Conservation (phyloP, 2,329 filamentous ascomycete species). For the Colletotrichum sp. region DNA sequence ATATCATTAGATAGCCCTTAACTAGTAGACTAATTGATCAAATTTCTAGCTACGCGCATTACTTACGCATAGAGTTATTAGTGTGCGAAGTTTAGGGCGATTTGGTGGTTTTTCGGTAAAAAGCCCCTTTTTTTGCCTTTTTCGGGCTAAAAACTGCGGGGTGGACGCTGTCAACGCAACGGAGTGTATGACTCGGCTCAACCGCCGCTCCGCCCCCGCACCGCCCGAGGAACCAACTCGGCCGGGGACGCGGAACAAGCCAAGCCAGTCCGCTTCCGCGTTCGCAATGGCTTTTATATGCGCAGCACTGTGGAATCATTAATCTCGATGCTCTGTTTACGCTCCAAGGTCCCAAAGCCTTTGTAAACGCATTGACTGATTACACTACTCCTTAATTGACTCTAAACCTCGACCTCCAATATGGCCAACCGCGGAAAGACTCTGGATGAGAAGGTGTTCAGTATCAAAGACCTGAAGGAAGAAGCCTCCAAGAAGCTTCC, state of each 20-base stretch:
- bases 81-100: no score
- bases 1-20: no score
- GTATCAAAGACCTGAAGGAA: background rate
- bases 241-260: background rate
- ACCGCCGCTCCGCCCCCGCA: background rate
- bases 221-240: background rate
- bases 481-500: background rate
- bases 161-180: no score
- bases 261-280: no score
- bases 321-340: fast-evolving
- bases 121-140: no score
- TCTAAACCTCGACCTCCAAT: background rate
- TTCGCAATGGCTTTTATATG: background rate
- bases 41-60: no score
- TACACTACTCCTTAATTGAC: background rate
- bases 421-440: background rate
- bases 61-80: no score
- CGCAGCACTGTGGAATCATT: fast-evolving
- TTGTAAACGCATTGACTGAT: fast-evolving
- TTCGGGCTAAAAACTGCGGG: no score
- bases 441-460: background rate
- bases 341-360: background rate
- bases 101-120: no score
- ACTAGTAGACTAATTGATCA: no score
- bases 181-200: background rate